Percentiles rank a stretch among this genome's conserved stretches.
Conservation (phyloP, 2,329 filamentous ascomycete genomes). For the Pseudogymnoascus sp. region DNA sequence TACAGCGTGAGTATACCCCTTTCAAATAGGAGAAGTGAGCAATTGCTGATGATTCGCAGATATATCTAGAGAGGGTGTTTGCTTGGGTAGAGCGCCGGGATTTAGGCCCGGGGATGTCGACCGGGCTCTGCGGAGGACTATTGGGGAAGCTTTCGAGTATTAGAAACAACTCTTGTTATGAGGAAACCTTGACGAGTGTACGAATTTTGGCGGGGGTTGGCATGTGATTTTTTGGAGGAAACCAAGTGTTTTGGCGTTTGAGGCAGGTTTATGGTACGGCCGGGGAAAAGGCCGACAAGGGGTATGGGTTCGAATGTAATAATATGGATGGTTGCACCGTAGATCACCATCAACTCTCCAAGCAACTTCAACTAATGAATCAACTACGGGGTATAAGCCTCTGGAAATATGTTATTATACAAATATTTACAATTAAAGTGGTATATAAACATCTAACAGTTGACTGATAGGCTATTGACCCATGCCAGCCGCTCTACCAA, state of each 20-base stretch:
- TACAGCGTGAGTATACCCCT: slow-evolving; percentile 25
- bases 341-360: neutral
- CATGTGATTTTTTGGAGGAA: neutral
- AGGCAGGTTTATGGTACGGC: neutral
- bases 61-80: slow-evolving; percentile 22
- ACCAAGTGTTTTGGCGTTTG: neutral
- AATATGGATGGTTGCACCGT: neutral
- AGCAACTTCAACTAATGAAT: neutral
- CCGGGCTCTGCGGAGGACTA: slow-evolving; percentile 21
- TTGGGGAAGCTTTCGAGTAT: neutral
- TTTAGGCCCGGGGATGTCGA: slow-evolving; percentile 28
- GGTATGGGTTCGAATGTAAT: neutral
- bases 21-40: neutral
- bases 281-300: neutral
- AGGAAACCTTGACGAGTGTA: neutral
- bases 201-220: neutral
- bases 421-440: neutral
- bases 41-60: slow-evolving; percentile 17
- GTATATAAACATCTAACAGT: neutral
- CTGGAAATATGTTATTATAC: neutral
- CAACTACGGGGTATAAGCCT: neutral
- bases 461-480: neutral
- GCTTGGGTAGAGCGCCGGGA: slow-evolving; percentile 27
- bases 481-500: neutral
- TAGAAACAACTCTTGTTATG: neutral